A percentile compares a stretch with the other conserved stretches of the same genome.
These are phyloP conservation scores for Claviceps sp. DNA, from an alignment of 2,329 filamentous ascomycete species.

Conservation along the genomic window DNA sequence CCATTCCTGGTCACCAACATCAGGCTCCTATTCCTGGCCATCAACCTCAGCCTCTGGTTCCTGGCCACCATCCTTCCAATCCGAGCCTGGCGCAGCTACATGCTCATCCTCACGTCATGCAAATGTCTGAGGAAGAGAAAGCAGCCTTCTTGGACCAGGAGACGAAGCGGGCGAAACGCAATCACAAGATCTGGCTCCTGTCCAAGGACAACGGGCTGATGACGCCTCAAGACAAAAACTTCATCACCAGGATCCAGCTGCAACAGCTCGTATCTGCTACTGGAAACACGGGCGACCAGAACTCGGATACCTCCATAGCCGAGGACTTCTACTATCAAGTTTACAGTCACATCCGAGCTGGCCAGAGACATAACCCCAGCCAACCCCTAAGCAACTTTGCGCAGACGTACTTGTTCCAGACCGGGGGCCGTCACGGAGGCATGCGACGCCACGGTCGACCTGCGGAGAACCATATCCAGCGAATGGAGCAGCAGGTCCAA, in stretches of 20 bases:
- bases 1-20: slow-evolving; percentile 27
- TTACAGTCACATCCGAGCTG: slow-evolving; percentile 83
- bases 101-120: slow-evolving; percentile 36
- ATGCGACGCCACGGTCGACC: slow-evolving; percentile 64
- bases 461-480: slow-evolving; percentile 93
- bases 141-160: slow-evolving; percentile 77
- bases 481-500: slow-evolving; percentile 98
- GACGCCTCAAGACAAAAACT: slow-evolving; percentile 99
- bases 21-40: slow-evolving; percentile 36
- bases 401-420: slow-evolving; percentile 94
- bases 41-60: slow-evolving; percentile 38
- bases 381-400: slow-evolving; percentile 93
- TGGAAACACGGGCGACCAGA: slow-evolving; percentile 69
- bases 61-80: slow-evolving; percentile 23
- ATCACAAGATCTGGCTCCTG: slow-evolving; percentile 91
- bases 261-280: slow-evolving; percentile 92
- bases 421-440: slow-evolving; percentile 66
- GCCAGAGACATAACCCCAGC: slow-evolving; percentile 78
- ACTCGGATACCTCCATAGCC: slow-evolving; percentile 64
- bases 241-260: slow-evolving; percentile 93
- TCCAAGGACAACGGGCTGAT: slow-evolving; percentile 94
- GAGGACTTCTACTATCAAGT: slow-evolving; percentile 99
- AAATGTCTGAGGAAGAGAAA: slow-evolving; percentile 74
- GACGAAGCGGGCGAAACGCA: slow-evolving; percentile 87
- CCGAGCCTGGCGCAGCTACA: slow-evolving; percentile 18